phyloP scores from a whole-genome alignment of 495 filamentous ascomycete species.

The Hypoxylon fuscum region DNA sequence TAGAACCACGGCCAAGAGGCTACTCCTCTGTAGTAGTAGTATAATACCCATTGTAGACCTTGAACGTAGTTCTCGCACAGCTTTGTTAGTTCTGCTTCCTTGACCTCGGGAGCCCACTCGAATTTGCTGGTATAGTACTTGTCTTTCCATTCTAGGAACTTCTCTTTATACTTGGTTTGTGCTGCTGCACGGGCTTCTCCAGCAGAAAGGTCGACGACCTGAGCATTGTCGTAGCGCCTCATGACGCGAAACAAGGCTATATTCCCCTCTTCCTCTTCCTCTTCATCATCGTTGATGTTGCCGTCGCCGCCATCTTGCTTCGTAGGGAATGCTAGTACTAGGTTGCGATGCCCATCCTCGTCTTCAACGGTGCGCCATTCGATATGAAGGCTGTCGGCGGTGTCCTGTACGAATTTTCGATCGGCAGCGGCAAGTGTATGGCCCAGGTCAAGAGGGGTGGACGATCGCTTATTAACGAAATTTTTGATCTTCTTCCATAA shows the following conservation, averaged over 20 bases:
- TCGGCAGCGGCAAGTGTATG: slow-evolving; percentile 81
- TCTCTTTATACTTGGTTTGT: slow-evolving; percentile 83
- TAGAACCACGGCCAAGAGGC: slow-evolving; percentile 99
- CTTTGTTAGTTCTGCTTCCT: slow-evolving; percentile 80
- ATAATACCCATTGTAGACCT: slow-evolving; percentile 97
- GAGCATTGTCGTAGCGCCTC: slow-evolving; percentile 88
- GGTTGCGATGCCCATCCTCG: slow-evolving; percentile 79
- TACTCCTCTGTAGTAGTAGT: slow-evolving; percentile 97
- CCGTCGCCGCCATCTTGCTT: slow-evolving; percentile 58
- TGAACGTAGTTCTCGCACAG: slow-evolving; percentile 97
- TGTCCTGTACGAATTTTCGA: slow-evolving; percentile 88
- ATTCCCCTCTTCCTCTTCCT: slow-evolving; percentile 87
- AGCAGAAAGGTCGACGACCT: slow-evolving; percentile 79
- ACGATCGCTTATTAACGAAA: slow-evolving; percentile 72
- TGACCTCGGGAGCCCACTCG: slow-evolving; percentile 80
- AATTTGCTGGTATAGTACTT: slow-evolving; percentile 92
- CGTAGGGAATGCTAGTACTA: slow-evolving; percentile 75
- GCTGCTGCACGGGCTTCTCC: slow-evolving; percentile 80
- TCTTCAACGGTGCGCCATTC: slow-evolving; percentile 83
- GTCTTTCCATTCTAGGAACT: slow-evolving; percentile 91
- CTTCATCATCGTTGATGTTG: slow-evolving; percentile 65
- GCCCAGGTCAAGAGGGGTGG: slow-evolving; percentile 72
- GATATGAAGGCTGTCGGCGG: slow-evolving; percentile 82
- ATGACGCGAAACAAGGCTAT: slow-evolving; percentile 84
- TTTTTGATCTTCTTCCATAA: slow-evolving; percentile 83